These are phyloP conservation scores for Margaritispora aquatica DNA, from an alignment of 495 filamentous ascomycete genomes.

Conservation along the genomic window DNA sequence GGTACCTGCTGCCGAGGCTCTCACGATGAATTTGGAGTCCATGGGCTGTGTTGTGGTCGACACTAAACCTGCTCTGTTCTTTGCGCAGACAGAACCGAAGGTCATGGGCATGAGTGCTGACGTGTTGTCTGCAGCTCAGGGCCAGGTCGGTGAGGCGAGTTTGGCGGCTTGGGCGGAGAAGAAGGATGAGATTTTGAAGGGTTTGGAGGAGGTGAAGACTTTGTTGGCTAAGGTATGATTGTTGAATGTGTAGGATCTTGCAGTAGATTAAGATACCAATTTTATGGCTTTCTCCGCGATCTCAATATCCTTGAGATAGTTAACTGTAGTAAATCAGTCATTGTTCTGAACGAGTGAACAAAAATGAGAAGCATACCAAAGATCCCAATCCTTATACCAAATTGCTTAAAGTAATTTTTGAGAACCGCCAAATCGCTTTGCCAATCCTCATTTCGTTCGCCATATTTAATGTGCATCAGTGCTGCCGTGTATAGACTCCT, in stretches of 20 bases:
- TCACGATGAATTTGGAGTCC: not conserved
- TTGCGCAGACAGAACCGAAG: not conserved
- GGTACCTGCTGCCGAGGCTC: constrained; percentile 20
- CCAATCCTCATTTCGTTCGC: constrained; percentile 4
- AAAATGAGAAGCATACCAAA: too few species aligned
- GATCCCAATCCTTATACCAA: constrained; percentile 3
- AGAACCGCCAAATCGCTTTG: not conserved
- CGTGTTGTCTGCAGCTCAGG: not conserved
- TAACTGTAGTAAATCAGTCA: not conserved
- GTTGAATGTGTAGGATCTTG: not conserved
- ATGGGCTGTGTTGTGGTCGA: constrained; percentile 4
- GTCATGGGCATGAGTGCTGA: constrained; percentile 1
- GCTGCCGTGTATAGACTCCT: not conserved
- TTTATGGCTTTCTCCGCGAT: not conserved
- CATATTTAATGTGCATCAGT: constrained; percentile 8
- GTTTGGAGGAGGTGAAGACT: constrained; percentile 8
- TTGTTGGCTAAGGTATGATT: not conserved
- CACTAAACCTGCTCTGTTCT: constrained; percentile 1
- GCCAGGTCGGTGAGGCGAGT: constrained; percentile 1
- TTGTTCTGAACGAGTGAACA: too few species aligned
- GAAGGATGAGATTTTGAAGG: constrained; percentile 2
- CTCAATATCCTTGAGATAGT: constrained; percentile 1
- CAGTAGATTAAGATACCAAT: not conserved
- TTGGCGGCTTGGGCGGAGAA: constrained; percentile 7
- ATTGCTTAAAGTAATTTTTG: constrained; percentile 6